phyloP scores from a whole-genome alignment of 169 alveolate genomes.

The Babesia bigemina region DNA sequence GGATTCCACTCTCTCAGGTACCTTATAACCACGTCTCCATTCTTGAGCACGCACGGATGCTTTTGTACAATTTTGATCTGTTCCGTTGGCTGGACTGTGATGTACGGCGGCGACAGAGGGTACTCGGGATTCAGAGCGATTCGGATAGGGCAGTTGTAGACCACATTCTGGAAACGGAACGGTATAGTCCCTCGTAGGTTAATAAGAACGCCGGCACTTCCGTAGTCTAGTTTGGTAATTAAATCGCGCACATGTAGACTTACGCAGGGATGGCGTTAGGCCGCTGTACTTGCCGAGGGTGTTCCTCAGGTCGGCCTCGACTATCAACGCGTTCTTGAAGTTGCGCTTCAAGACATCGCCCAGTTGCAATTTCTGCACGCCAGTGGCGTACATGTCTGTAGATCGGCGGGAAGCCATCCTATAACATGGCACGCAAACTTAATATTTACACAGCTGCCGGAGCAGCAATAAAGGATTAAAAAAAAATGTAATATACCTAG shows the following conservation, averaged over 20 bases:
- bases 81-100: slow-evolving; percentile 23
- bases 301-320: slow-evolving; percentile 11
- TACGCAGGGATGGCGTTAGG: slow-evolving; percentile 15
- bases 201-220: slow-evolving; percentile 10
- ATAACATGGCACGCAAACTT: too few relatives aligned
- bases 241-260: not conserved
- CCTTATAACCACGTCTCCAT: slow-evolving; percentile 37
- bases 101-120: slow-evolving; percentile 44
- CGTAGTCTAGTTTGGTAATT: slow-evolving; percentile 14
- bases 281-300: slow-evolving; percentile 17
- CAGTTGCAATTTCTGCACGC: not conserved
- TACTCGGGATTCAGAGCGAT: slow-evolving; percentile 27
- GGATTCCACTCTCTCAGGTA: slow-evolving; percentile 49
- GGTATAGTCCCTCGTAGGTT: slow-evolving; percentile 50
- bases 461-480: too few relatives aligned
- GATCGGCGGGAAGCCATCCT: too few relatives aligned
- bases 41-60: slow-evolving; percentile 39
- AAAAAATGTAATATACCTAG: too few relatives aligned
- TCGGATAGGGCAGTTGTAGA: slow-evolving; percentile 33
- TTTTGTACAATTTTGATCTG: slow-evolving; percentile 22
- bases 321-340: slow-evolving; percentile 25
- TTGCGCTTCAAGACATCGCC: slow-evolving; percentile 11
- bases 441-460: too few relatives aligned
- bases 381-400: not conserved
- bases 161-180: slow-evolving; percentile 7